Conservation (phyloP, 2,329 filamentous ascomycete species). For the Didymella glomerata region DNA sequence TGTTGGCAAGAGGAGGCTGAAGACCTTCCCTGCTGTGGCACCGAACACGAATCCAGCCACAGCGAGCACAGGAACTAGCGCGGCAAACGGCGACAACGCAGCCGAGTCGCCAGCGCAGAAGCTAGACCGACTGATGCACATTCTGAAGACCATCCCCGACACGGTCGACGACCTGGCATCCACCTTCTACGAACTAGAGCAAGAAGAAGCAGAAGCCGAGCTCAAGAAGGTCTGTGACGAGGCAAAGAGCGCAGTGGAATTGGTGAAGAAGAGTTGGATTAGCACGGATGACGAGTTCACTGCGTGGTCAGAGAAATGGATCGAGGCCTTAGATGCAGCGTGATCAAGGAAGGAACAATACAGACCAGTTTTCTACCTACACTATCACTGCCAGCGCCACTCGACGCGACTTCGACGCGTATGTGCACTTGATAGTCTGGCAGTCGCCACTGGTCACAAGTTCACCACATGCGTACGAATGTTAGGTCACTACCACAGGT, state of each 20-base stretch:
- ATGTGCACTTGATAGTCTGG: neutral
- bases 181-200: conserved; percentile 75
- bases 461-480: too few relatives aligned
- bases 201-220: conserved; percentile 63
- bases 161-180: conserved; percentile 74
- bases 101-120: conserved; percentile 33
- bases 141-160: conserved; percentile 69
- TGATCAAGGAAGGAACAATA: conserved; percentile 17
- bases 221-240: conserved; percentile 69
- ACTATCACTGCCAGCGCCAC: neutral
- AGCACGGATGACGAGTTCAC: conserved; percentile 78
- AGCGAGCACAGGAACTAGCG: neutral
- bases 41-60: conserved; percentile 4
- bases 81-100: conserved; percentile 17
- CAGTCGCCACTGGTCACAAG: too few relatives aligned
- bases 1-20: conserved; percentile 73
- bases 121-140: conserved; percentile 64
- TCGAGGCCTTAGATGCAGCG: conserved; percentile 53
- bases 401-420: neutral
- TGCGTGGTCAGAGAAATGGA: conserved; percentile 72
- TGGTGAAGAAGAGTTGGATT: conserved; percentile 69
- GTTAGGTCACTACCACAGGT: neutral
- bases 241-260: conserved; percentile 64
- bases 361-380: neutral
- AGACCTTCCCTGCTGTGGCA: conserved; percentile 52